Conservation (phyloP, 192 early-diverging fungal species). For the Dissophora ornata region DNA sequence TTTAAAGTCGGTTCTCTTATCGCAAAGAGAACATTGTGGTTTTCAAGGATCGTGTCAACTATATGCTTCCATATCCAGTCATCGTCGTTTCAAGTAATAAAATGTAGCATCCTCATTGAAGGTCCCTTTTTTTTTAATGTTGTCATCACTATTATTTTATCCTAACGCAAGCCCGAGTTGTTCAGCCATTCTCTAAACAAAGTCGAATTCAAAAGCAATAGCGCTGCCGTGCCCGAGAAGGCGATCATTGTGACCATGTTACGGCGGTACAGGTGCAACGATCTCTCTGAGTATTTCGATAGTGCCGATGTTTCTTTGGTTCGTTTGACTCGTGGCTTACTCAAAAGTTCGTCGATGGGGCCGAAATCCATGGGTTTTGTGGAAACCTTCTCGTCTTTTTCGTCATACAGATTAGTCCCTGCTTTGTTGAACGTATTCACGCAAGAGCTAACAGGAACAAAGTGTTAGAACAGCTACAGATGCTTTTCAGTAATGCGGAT, state of each 20-base stretch:
- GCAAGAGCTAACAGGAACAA: conserved; percentile 20
- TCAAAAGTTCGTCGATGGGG: conserved; percentile 34
- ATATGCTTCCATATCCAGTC: no score
- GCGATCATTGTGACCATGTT: conserved; percentile 37
- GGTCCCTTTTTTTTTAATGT: no score
- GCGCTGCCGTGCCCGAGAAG: conserved; percentile 33
- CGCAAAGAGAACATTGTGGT: no score
- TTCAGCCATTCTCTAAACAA: conserved; percentile 37
- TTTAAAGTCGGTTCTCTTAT: no score
- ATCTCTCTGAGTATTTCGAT: conserved; percentile 25
- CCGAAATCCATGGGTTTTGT: conserved; percentile 33
- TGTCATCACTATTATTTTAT: no score
- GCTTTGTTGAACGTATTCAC: conserved; percentile 39
- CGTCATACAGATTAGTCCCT: conserved; percentile 23
- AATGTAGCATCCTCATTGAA: no score
- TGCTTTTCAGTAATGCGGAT: no score
- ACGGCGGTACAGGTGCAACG: conserved; percentile 17
- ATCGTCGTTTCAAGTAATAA: conserved; percentile 12
- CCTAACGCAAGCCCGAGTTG: conserved; percentile 24
- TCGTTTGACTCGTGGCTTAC: conserved; percentile 35
- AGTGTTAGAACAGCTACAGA: no score
- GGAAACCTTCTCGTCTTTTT: conserved; percentile 9
- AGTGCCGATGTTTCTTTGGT: conserved; percentile 17
- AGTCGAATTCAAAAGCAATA: conserved; percentile 33
- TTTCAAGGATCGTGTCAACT: no score